A percentile compares a stretch with the other conserved stretches of the same genome.
These are phyloP conservation scores for Fusarium gaditjirri DNA, from an alignment of 2,329 filamentous ascomycete genomes.

Conservation along the genomic window DNA sequence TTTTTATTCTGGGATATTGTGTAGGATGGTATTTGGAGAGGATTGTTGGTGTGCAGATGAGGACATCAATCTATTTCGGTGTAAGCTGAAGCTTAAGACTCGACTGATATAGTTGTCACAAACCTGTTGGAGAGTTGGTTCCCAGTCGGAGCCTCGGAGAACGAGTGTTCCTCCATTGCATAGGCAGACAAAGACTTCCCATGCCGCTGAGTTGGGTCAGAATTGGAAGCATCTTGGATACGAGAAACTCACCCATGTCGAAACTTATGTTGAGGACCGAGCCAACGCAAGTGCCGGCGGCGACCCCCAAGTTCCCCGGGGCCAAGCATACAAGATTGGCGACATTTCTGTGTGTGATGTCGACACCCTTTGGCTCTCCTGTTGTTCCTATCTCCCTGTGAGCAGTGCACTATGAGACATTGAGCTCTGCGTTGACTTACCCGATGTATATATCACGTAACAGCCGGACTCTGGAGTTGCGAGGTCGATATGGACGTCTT, in stretches of 20 bases:
- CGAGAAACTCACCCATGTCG: slow-evolving; percentile 64
- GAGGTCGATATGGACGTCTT: slow-evolving; percentile 44
- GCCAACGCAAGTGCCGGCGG: slow-evolving; percentile 61
- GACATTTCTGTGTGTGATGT: slow-evolving; percentile 66
- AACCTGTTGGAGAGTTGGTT: slow-evolving; percentile 58
- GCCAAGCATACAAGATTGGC: slow-evolving; percentile 63
- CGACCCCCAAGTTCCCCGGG: slow-evolving; percentile 63
- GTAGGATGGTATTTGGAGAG: slow-evolving; percentile 60
- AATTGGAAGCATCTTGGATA: background rate
- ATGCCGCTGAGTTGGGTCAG: slow-evolving; percentile 58
- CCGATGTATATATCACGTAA: slow-evolving; percentile 66
- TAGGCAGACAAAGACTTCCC: slow-evolving; percentile 68
- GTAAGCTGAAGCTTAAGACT: background rate
- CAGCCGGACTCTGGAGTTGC: slow-evolving; percentile 53
- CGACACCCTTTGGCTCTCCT: slow-evolving; percentile 67
- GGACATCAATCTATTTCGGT: slow-evolving; percentile 56
- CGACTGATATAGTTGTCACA: slow-evolving; percentile 2
- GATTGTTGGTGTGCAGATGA: slow-evolving; percentile 67
- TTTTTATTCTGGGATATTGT: slow-evolving; percentile 62
- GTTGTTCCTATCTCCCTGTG: slow-evolving; percentile 56
- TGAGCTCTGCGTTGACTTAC: slow-evolving; percentile 41
- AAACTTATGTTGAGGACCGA: slow-evolving; percentile 69
- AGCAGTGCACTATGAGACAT: background rate
- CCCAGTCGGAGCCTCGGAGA: slow-evolving; percentile 62
- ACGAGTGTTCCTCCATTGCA: slow-evolving; percentile 68